Evolutionary conservation across 2,329 filamentous ascomycete genomes (phyloP).

Genomic region (Trichoderma aggressivum): DNA sequence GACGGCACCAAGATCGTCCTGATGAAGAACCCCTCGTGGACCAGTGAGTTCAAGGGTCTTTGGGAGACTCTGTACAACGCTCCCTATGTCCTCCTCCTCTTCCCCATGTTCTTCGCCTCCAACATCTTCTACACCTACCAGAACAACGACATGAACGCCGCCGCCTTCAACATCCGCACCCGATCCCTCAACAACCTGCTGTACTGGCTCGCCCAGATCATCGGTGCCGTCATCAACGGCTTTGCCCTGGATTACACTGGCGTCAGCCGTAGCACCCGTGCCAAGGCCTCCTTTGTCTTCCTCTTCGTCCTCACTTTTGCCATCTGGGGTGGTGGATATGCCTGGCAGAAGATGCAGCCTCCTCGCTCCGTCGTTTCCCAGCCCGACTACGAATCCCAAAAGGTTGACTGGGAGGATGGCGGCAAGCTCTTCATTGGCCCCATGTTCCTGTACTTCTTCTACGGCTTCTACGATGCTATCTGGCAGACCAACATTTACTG

Average conservation of each 20-base stretch:
- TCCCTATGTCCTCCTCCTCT: slow-evolving; percentile 64
- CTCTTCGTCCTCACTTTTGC: slow-evolving; percentile 70
- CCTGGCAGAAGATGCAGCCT: slow-evolving; percentile 64
- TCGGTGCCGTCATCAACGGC: slow-evolving; percentile 49
- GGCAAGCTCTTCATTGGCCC: slow-evolving; percentile 64
- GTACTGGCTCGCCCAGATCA: slow-evolving; percentile 56
- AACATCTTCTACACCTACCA: slow-evolving; percentile 58
- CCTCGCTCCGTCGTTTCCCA: slow-evolving; percentile 40
- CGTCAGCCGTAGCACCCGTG: slow-evolving; percentile 68
- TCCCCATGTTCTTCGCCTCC: slow-evolving; percentile 54
- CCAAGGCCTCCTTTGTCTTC: slow-evolving; percentile 61
- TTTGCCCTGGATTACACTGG: slow-evolving; percentile 61
- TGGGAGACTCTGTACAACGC: slow-evolving; percentile 68
- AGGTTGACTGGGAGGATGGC: slow-evolving; percentile 61
- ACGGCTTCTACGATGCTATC: slow-evolving; percentile 82
- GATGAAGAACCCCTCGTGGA: slow-evolving; percentile 89
- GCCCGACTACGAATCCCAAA: slow-evolving; percentile 24
- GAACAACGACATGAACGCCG: slow-evolving; percentile 56
- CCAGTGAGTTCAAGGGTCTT: slow-evolving; percentile 72
- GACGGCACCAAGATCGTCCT: slow-evolving; percentile 79
- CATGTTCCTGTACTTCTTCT: slow-evolving; percentile 88
- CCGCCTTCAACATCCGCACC: slow-evolving; percentile 52
- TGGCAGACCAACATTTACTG: slow-evolving; percentile 75
- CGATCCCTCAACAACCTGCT: slow-evolving; percentile 53
- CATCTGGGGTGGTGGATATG: slow-evolving; percentile 81